phyloP scores from a whole-genome alignment of 768 basidiomycete species.

The Suillus hirtellus region DNA sequence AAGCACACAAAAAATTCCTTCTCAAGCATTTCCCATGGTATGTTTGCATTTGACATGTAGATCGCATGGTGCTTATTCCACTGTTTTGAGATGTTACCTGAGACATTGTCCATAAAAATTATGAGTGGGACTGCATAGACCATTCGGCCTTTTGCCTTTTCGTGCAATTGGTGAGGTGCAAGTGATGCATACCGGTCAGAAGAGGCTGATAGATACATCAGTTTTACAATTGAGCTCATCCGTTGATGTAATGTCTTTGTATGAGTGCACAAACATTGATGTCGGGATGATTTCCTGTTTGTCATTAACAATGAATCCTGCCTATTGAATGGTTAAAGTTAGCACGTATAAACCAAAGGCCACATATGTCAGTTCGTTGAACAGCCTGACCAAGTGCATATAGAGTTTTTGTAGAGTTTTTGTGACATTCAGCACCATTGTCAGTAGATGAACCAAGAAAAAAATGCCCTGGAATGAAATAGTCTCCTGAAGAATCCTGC shows the following conservation, averaged over 20 bases:
- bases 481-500: too few species aligned
- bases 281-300: constrained; percentile 4
- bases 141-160: too few species aligned
- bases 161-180: too few species aligned
- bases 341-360: neutral
- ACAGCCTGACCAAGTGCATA: constrained; percentile 9
- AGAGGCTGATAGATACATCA: neutral
- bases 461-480: too few species aligned
- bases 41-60: neutral
- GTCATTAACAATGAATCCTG: constrained; percentile 10
- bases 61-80: neutral
- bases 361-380: constrained; percentile 5
- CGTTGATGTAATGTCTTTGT: neutral
- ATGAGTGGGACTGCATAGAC: too few species aligned
- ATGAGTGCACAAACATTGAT: constrained; percentile 7
- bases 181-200: neutral
- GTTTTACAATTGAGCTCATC: neutral
- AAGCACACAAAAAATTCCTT: neutral
- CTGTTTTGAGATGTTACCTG: neutral
- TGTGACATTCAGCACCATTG: neutral
- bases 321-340: constrained; percentile 1
- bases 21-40: neutral
- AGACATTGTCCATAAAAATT: too few species aligned
- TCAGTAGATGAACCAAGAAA: neutral
- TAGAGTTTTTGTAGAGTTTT: neutral